Evolutionary conservation across 345 rosid species (phyloP), one percentile per base, ranked within the genome.

Genomic region (Litchi chinensis): DNA sequence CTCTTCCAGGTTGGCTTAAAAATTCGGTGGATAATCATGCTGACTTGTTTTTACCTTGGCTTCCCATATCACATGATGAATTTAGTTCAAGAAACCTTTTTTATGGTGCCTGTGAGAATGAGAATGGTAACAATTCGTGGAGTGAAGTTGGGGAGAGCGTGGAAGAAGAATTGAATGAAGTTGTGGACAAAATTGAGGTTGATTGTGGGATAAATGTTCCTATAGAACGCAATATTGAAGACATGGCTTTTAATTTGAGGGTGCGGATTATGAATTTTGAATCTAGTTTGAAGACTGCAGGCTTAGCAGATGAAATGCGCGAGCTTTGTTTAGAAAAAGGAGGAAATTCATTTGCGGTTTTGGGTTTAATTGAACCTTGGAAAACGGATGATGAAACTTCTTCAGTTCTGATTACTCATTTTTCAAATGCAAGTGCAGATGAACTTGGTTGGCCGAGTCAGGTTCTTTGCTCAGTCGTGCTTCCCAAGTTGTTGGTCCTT

Each of bases 341-440:
- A 73, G 83, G 63, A 26, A 85, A 88, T 78, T 79, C 87, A 60
- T 76, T 87, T 5, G 74, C 41, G 26, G 68, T 90, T 81, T 80
- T 95, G 83, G 86, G 79, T 75, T 76, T 88, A 83, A 82, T 95
- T 82, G 93, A 91, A 84, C 95, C 90, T 72, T 91, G 96, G 94
- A 86, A 83, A 84, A 87, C 81, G 13, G 94, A 88, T 65, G 95
- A 95, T 57, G 97, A 95, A 71, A 85, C 76, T 75, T 83, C 93
- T 84, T 86, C 92, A 0, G 77, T 90, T 75, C 80, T 93, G 15
- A 76, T 92, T 68, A 87, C 89, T 39, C 83, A 87, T 85, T 83
- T 90, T 71, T 79, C 77, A 19, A 82, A 59, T 72, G 87, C 71
- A 63, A 78, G 37, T 69, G 85, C 88, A 52, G 91, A 85, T 0